Base-by-base conservation (phyloP, 768 basidiomycete species). In the Psilocybe cubensis region DNA sequence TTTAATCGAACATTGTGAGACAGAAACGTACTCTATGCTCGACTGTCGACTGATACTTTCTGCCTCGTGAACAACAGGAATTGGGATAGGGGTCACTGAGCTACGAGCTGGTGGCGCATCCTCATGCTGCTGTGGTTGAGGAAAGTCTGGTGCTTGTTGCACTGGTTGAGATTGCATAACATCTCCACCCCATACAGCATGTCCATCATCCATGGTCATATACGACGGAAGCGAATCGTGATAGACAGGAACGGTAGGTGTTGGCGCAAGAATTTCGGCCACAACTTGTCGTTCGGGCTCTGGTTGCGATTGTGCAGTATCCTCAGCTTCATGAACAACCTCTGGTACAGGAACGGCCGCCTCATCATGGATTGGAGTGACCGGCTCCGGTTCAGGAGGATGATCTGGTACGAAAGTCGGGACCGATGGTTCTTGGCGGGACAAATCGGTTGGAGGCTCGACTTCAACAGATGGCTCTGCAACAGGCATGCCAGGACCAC, bases 101-200 rank as follows among this genome's bases (percentile, higher is more conserved):
- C 35, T 17, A 28, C 46, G 18, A 20, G 35, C 38, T 21, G 25
- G 42, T 20, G 42, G 41, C n/a, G 40, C 60, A 5, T 43, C 51
- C 12, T 54, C 31, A 14, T 53, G 52, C n/a, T 27, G 17, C 24
- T 27, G 38, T 44, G 51, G 14, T n/a, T 14, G 27, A n/a, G 46
- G 27, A n/a, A 28, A 28, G 12, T 48, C 46, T 3, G 28, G 3
- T 18, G 46, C n/a, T 27, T 48, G 46, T 6, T 9, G 4, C 21
- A 18, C 17, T 11, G 2, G 20, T 8, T 46, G 35, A 9, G 54
- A 21, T 29, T 48, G 38, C 8, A 40, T 28, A 0, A 31, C 23
- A 20, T 29, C 18, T 14, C 27, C 59, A 44, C 60, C 64, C 66
- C 66, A 68, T 31, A 67, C 58, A 28, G 38, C 42, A 18, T 58